Percentiles rank a stretch among this genome's conserved stretches.
phyloP scores from a whole-genome alignment of 192 early-diverging fungal genomes.

The Coemansia sp. region DNA sequence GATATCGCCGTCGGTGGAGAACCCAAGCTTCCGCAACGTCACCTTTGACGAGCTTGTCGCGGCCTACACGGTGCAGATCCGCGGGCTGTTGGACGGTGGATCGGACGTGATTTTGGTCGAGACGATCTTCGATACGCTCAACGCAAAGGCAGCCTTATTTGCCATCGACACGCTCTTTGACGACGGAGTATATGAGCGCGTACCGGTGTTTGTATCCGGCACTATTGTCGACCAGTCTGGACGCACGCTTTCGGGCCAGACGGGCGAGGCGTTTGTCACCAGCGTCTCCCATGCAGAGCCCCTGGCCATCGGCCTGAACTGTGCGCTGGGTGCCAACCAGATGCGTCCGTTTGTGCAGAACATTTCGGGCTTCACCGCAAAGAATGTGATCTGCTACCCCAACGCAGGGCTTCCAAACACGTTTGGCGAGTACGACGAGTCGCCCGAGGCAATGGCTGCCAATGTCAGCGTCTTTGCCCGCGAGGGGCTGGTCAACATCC shows the following conservation, averaged over 20 bases:
- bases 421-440: slow-evolving; percentile 95
- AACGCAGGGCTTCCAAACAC: slow-evolving; percentile 97
- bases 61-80: slow-evolving; percentile 88
- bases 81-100: slow-evolving; percentile 92
- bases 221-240: slow-evolving; percentile 98
- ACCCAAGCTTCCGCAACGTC: slow-evolving; percentile 90
- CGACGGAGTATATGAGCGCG: slow-evolving; percentile 68
- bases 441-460: slow-evolving; percentile 79
- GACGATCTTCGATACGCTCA: slow-evolving; percentile 98
- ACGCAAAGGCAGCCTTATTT: slow-evolving; percentile 93
- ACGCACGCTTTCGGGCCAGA: slow-evolving; percentile 94
- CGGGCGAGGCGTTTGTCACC: slow-evolving; percentile 92
- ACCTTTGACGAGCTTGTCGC: slow-evolving; percentile 92
- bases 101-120: slow-evolving; percentile 91
- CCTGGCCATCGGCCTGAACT: slow-evolving; percentile 88
- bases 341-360: slow-evolving; percentile 95
- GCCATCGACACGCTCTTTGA: slow-evolving; percentile 86
- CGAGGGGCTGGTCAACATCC: slow-evolving; percentile 91
- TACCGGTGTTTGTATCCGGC: slow-evolving; percentile 78
- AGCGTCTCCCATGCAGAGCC: slow-evolving; percentile 79
- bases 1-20: slow-evolving; percentile 96
- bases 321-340: slow-evolving; percentile 84
- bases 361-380: slow-evolving; percentile 78
- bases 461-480: slow-evolving; percentile 84
- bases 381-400: slow-evolving; percentile 90